Evolutionary conservation across 768 basidiomycete species (phyloP).

Genomic region (Pleurotus eryngii): DNA sequence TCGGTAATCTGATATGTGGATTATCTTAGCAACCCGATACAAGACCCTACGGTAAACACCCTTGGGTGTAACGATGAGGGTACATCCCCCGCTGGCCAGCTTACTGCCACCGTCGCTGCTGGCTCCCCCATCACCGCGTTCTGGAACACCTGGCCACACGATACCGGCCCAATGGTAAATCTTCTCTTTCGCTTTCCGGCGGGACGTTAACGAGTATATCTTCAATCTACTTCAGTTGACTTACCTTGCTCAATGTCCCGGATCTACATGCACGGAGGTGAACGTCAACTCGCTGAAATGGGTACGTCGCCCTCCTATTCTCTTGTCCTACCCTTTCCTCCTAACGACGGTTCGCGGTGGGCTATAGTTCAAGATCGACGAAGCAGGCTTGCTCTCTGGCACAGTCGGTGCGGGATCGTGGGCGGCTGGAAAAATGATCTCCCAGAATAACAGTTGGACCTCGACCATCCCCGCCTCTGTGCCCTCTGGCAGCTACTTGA

Average conservation of each 20-base stretch:
- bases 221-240: too few relatives aligned
- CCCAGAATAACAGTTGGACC: constrained; percentile 42
- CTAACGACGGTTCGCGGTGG: too few relatives aligned
- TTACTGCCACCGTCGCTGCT: constrained; percentile 31
- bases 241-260: constrained; percentile 33
- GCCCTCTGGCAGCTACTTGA: constrained; percentile 41
- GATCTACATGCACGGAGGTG: constrained; percentile 24
- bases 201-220: too few relatives aligned
- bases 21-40: too few relatives aligned
- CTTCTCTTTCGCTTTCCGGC: too few relatives aligned
- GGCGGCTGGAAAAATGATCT: constrained; percentile 42
- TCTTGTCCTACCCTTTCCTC: too few relatives aligned
- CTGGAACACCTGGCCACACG: constrained; percentile 38
- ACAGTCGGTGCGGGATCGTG: constrained; percentile 36
- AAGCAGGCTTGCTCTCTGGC: constrained; percentile 33
- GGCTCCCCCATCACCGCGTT: constrained; percentile 31
- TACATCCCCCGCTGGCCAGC: constrained; percentile 24
- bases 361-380: constrained; percentile 30
- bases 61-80: constrained; percentile 32
- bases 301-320: constrained; percentile 5
- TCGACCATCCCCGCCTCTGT: constrained; percentile 40
- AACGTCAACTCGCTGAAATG: constrained; percentile 29
- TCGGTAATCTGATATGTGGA: too few relatives aligned
- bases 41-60: too few relatives aligned
- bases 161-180: constrained; percentile 28